Evolutionary conservation across 306 rosid genomes (phyloP), one percentile per base, ranked within the genome.

Genomic region (Crataegus laevigata): DNA sequence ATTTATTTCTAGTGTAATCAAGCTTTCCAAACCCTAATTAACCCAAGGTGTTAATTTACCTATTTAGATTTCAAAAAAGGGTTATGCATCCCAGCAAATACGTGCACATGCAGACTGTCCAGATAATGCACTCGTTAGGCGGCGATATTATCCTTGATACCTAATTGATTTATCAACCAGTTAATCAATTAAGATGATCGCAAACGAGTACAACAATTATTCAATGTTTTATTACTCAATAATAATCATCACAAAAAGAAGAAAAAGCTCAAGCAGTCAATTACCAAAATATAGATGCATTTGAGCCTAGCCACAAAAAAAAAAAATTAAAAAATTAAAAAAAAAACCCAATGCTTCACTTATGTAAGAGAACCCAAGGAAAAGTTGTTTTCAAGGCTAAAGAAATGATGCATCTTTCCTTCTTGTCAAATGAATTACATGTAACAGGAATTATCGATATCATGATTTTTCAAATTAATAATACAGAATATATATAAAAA

Each of bases 281-380:
- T 54, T n/a, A 75, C 81, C 77, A 29, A 74, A 74, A 45, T n/a
- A 11, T 34, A 72, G 88, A 83, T 88, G 54, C 92, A 85, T 80
- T 80, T 82, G 89, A 82, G 82, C 85, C 92, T 84, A 68, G 84
- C 68, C 88, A 60, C 30, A 32, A 17, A 36, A n/a, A n/a, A n/a
- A n/a, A n/a, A n/a, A n/a, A n/a, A n/a, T n/a, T n/a, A n/a, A n/a
- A n/a, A n/a, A n/a, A n/a, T n/a, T n/a, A n/a, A n/a, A n/a, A n/a
- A n/a, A n/a, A n/a, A 40, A 24, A 36, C 25, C 13, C 32, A 32
- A 5, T n/a, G 47, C 19, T 50, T 59, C 57, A 24, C 30, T 34
- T 21, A 60, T 32, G 13, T 66, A 43, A 4, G 58, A 60, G n/a
- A 69, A 42, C 30, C 0, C 43, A 9, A 40, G 43, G 43, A 9